Base-by-base conservation (phyloP, 441 rosid species). In the Gossypium gossypioides region DNA sequence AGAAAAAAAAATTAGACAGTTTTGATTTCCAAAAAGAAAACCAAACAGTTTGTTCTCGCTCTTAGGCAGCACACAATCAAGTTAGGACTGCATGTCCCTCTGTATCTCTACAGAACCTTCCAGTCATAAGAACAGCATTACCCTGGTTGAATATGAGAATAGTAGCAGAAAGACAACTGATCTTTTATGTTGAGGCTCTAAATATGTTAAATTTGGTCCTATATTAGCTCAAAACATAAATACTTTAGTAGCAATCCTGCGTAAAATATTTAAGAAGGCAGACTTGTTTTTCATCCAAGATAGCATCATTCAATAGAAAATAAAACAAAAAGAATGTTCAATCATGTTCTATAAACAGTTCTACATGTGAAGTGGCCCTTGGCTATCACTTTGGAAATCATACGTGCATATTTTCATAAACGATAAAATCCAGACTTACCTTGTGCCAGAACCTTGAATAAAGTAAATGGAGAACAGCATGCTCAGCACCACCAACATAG, bases 371-470 rank as follows among this genome's bases (percentile, higher is more conserved):
- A 46, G 57, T 46, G 12, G 6, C 13, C 40, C 5, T 2, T n/a
- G 2, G 15, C 44, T 10, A 59, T 59, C 57, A 42, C 22, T 44
- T 22, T 21, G 48, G 25, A 46, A 58, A 27, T 9, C 16, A 9
- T 32, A 58, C 32, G 3, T 51, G 44, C 29, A 18, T 27, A 40
- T 34, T 69, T 51, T 34, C 42, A n/a, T 27, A 46, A n/a, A 73
- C 40, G 25, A 66, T 8, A 66, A 58, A 19, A 69, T 58, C 21
- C 32, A 55, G n/a, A 50, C 79, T 16, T 71, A 94, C 99, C 96
- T 92, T 94, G 88, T 94, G 99, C 99, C 97, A 94, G 88, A 94
- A 94, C 84, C 99, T 91, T 42, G 97, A 78, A 75, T 94, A 94
- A 69, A 94, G 96, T 72, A 92, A 86, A 83, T 94, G 99, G 69